A percentile compares a stretch with the other conserved stretches of the same genome.
Evolutionary conservation across 306 rosid species (phyloP).

Genomic region (Quercus cerris): DNA sequence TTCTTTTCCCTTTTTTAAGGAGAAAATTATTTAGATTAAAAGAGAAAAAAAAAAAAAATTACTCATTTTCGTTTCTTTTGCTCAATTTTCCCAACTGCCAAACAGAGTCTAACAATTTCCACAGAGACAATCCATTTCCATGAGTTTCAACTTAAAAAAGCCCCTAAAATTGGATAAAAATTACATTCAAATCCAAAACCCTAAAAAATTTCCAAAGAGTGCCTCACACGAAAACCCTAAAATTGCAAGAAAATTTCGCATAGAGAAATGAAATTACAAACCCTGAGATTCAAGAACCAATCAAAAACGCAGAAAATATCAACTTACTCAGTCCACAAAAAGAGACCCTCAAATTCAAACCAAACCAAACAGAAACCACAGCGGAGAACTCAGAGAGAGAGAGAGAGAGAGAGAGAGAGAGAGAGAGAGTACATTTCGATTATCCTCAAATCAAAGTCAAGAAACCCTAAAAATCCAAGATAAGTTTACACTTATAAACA

Average conservation of each 20-base stretch:
- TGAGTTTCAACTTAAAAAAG: neutral
- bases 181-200: neutral
- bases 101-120: neutral
- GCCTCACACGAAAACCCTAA: neutral
- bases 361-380: neutral
- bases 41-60: too few relatives aligned
- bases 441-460: neutral
- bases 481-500: neutral
- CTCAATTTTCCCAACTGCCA: neutral
- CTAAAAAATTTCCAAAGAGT: neutral
- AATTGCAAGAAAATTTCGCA: neutral
- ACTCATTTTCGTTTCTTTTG: neutral
- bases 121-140: neutral
- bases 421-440: too few relatives aligned
- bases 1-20: neutral
- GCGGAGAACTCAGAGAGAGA: neutral
- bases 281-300: neutral
- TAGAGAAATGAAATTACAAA: neutral
- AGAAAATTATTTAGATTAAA: neutral
- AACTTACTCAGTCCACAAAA: neutral
- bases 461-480: slow-evolving; percentile 4
- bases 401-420: too few relatives aligned
- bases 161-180: neutral
- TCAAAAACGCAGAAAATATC: neutral
- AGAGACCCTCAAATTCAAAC: neutral